Evolutionary conservation across 1,139 yeast species (phyloP), one percentile per base, ranked within the genome.

Genomic region (Suhomyces panamericanus): DNA sequence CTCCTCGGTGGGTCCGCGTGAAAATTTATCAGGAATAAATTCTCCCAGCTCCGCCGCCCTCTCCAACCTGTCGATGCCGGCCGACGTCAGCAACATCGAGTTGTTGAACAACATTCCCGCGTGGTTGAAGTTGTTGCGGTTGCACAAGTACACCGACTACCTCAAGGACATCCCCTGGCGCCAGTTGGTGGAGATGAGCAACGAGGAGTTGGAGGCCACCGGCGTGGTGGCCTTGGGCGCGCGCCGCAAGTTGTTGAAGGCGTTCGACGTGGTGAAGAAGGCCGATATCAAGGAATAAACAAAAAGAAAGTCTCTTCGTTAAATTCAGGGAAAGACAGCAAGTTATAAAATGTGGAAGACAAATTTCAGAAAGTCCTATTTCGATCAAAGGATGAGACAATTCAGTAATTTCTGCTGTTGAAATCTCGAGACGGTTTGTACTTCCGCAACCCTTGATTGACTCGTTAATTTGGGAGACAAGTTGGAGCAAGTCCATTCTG

Each of bases 171-270:
- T 85, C 52, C 75, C 78, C 26, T 93, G 99, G 99, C 73, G 77
- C 50, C 87, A 86, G 41, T 75, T 93, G 69, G 78, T 93, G 46
- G 81, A 80, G 55, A 72, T 87, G 53, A 75, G 74, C 49, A 96
- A 91, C 58, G 77, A 68, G 3, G 80, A 81, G 46, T 74, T 95
- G 57, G 91, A 85, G 55, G 75, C 75, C 4, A 77, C 83, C 49
- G 99, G 99, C 6, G 96, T 93, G 38, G 80, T 83, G 53, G 98
- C 99, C 0, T 76, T 93, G 53, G 99, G 99, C 7, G 99, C 99
- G 1, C 77, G 99, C 53, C 80, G 97, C 49, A 93, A 93, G 66
- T 77, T 93, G 62, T 70, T 93, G 57, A 93, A 95, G 69, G 95
- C 96, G 32, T 93, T 93, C 70, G 89, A 84, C 50, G 85, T 84